Evolutionary conservation across 768 basidiomycete genomes (phyloP).

Genomic region (Psilocybe tampanensis): DNA sequence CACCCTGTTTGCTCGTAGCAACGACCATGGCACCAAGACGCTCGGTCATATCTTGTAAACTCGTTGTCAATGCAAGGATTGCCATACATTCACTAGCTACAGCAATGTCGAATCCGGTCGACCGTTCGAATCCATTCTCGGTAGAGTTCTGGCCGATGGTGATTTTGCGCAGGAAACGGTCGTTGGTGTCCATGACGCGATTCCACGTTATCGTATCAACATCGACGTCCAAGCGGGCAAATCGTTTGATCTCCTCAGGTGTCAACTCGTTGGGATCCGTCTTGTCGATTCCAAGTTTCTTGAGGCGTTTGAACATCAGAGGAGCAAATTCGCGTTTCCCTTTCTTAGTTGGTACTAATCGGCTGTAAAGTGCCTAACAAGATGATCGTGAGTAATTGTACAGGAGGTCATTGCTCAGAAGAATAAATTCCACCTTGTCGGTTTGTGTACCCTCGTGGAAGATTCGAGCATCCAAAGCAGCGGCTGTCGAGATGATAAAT

Average conservation of each 20-base stretch:
- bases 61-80: slow-evolving; percentile 88
- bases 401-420: not conserved
- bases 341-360: slow-evolving; percentile 91
- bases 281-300: slow-evolving; percentile 96
- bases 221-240: slow-evolving; percentile 92
- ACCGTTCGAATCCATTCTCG: slow-evolving; percentile 87
- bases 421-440: slow-evolving; percentile 66
- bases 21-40: slow-evolving; percentile 97
- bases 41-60: slow-evolving; percentile 88
- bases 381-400: not conserved
- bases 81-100: slow-evolving; percentile 99
- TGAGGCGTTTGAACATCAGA: slow-evolving; percentile 92
- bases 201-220: slow-evolving; percentile 95
- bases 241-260: slow-evolving; percentile 87
- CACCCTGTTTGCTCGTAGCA: slow-evolving; percentile 87
- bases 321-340: slow-evolving; percentile 94
- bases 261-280: slow-evolving; percentile 91
- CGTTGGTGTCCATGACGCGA: slow-evolving; percentile 95
- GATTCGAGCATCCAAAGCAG: slow-evolving; percentile 94
- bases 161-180: slow-evolving; percentile 93
- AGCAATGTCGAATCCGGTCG: slow-evolving; percentile 94
- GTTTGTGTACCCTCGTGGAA: slow-evolving; percentile 97
- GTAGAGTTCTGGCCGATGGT: slow-evolving; percentile 90
- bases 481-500: slow-evolving; percentile 51
- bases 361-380: slow-evolving; percentile 76